Evolutionary conservation across 192 early-diverging fungal species (phyloP), one percentile per base, ranked within the genome.

Genomic region (Physocladia obscura): DNA sequence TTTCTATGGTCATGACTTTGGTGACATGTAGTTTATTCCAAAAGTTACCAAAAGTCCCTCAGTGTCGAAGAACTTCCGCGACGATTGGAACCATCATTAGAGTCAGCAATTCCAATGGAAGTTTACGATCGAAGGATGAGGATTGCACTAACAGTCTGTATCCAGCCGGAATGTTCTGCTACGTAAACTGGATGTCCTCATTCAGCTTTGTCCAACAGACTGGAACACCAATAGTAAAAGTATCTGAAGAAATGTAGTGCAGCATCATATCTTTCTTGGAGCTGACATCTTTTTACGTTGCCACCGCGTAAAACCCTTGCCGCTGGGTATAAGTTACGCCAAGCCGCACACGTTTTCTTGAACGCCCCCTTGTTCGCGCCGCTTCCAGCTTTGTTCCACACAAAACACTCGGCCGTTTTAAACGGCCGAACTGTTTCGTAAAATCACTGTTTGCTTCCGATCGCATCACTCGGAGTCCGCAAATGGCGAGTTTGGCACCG

Each of bases 221-320:
- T 22, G 52, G 6, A 22, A 8, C 26, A 15, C 52, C 52, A 54
- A 54, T 54, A 8, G 52, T 54, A 27, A 54, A 54, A 11, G 52
- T 54, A 22, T 54, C 52, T 8, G n/a, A 22, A 6, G 52, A 6
- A 22, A 22, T 54, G 24, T 54, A 11, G 24, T 54, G 52, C 15
- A 54, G 24, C 52, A 54, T 54, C 52, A 54, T 54, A 54, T 54
- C 52, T 22, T 54, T 54, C 52, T 54, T 54, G 8, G 52, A 6
- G 8, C n/a, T 22, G 52, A 54, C 52, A 11, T 54, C 26, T 29
- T 54, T 22, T 29, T 8, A 27, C 6, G 6, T 11, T 15, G 22
- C 52, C 8, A 54, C n/a, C 13, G 52, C 52, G 26, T 54, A 54
- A 54, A 15, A 54, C 8, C 52, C 52, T 27, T 54, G 52, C 22